phyloP scores from a whole-genome alignment of 1,139 yeast genomes.

The Wickerhamiella infanticola region DNA sequence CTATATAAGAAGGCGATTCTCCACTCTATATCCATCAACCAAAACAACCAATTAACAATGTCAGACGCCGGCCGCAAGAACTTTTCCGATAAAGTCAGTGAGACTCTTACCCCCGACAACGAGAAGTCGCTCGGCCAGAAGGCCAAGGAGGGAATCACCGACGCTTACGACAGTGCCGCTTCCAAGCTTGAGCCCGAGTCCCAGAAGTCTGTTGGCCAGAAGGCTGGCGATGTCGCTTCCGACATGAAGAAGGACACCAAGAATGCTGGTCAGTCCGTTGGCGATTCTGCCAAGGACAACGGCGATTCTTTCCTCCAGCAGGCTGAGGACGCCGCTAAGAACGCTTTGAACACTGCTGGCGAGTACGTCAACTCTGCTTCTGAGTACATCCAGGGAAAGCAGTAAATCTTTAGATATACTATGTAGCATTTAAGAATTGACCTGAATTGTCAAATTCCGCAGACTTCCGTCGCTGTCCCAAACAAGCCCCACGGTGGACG shows the following conservation, averaged over 20 bases:
- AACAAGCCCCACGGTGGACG: no score
- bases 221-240: constrained; percentile 41
- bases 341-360: constrained; percentile 8
- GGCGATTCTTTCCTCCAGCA: constrained; percentile 14
- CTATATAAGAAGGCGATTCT: background rate
- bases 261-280: constrained; percentile 18
- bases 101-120: constrained; percentile 56
- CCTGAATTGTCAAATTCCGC: no score
- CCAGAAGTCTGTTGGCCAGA: constrained; percentile 55
- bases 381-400: constrained; percentile 18
- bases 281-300: constrained; percentile 13
- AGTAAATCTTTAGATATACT: background rate
- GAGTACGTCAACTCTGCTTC: constrained; percentile 13
- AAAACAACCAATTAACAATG: constrained; percentile 8
- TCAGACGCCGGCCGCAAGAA: constrained; percentile 16
- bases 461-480: no score
- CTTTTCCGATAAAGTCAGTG: constrained; percentile 50
- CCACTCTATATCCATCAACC: background rate
- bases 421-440: background rate
- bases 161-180: constrained; percentile 48
- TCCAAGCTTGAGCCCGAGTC: constrained; percentile 42
- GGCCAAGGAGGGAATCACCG: constrained; percentile 59
- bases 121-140: constrained; percentile 50
- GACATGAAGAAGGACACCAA: constrained; percentile 28
- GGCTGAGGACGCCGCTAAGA: constrained; percentile 11